Conservation (phyloP, 768 basidiomycete species). For the Obba rivulosa region DNA sequence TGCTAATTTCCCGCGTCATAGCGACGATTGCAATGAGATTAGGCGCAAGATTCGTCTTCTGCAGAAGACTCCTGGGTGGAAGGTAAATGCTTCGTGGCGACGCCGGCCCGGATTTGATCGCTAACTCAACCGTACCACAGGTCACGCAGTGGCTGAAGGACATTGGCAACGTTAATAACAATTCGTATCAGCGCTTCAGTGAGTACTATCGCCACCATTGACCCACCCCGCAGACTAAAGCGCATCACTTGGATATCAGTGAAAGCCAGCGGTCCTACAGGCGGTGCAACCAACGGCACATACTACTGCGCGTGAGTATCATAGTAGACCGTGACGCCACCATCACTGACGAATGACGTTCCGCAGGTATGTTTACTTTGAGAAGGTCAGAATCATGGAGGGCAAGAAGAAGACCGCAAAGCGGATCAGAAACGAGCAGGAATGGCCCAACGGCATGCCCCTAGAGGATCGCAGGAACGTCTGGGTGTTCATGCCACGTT, state of each 20-base stretch:
- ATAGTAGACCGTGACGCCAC: background rate
- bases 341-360: background rate
- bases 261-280: slow-evolving; percentile 35
- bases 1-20: slow-evolving; percentile 10
- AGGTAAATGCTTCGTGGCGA: slow-evolving; percentile 22
- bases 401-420: slow-evolving; percentile 45
- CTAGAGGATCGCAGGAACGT: slow-evolving; percentile 8
- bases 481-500: slow-evolving; percentile 10
- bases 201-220: slow-evolving; percentile 9
- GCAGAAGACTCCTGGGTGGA: slow-evolving; percentile 37
- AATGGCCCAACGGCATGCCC: slow-evolving; percentile 14
- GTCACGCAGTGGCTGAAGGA: slow-evolving; percentile 41
- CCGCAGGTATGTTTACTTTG: slow-evolving; percentile 41
- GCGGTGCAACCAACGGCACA: slow-evolving; percentile 39
- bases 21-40: slow-evolving; percentile 43
- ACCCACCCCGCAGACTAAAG: no score
- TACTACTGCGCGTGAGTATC: slow-evolving; percentile 37
- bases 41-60: slow-evolving; percentile 39
- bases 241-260: slow-evolving; percentile 22
- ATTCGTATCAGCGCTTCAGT: slow-evolving; percentile 43
- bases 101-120: background rate
- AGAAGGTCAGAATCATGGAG: slow-evolving; percentile 39
- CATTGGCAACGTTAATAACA: slow-evolving; percentile 41
- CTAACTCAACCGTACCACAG: slow-evolving; percentile 18
- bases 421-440: slow-evolving; percentile 29